A percentile compares a stretch with the other conserved stretches of the same genome.
phyloP scores from a whole-genome alignment of 108 stramenopile genomes.

The Discostella pseudostelligera region DNA sequence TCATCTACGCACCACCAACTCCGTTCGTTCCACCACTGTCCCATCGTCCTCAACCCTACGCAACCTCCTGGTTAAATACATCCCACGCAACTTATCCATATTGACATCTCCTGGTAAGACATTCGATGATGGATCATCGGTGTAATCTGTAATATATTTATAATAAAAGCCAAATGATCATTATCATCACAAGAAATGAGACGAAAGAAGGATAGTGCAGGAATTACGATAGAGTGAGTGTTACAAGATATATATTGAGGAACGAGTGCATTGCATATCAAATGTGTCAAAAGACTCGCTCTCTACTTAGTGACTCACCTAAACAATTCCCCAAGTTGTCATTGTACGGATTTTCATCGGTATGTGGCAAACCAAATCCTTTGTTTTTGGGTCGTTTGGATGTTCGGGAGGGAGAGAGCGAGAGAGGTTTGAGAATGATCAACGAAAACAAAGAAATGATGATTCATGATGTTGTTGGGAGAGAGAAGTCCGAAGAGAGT shows the following conservation, averaged over 20 bases:
- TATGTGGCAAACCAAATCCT: constrained; percentile 80
- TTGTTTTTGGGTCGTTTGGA: no score
- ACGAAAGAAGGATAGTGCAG: no score
- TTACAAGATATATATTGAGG: no score
- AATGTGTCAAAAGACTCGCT: no score
- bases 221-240: no score
- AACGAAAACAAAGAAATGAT: constrained; percentile 5
- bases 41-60: background rate
- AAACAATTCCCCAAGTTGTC: constrained; percentile 66
- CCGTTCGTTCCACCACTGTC: constrained; percentile 2
- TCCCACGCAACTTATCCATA: constrained; percentile 14
- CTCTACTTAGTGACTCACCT: constrained; percentile 24
- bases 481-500: background rate
- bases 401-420: no score
- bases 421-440: no score
- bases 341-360: constrained; percentile 77
- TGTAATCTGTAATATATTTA: no score
- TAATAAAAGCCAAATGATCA: no score
- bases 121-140: constrained; percentile 2
- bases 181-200: constrained; percentile 1
- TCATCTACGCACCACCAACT: constrained; percentile 5
- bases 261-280: no score
- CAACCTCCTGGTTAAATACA: constrained; percentile 18
- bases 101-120: constrained; percentile 28
- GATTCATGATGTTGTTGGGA: background rate